phyloP scores from a whole-genome alignment of 2,329 filamentous ascomycete genomes.

The Aureobasidium mangrovei region DNA sequence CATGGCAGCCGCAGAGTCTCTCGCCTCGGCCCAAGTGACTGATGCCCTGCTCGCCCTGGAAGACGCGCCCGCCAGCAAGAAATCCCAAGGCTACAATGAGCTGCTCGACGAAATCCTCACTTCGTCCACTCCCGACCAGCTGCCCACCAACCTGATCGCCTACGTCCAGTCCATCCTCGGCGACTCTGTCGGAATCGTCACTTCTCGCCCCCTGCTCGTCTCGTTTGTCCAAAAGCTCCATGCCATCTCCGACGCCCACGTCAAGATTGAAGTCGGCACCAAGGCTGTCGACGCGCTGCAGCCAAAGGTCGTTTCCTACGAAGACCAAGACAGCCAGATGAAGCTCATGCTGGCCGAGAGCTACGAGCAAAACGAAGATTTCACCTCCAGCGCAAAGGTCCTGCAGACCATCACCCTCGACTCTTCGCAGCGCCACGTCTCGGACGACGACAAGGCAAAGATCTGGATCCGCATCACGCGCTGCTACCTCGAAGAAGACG shows the following conservation, averaged over 20 bases:
- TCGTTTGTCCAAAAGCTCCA: conserved; percentile 57
- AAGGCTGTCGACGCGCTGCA: conserved; percentile 61
- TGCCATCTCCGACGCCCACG: conserved; percentile 50
- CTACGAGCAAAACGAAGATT: conserved; percentile 76
- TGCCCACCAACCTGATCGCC: conserved; percentile 55
- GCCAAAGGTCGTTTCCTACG: conserved; percentile 62
- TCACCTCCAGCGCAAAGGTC: conserved; percentile 63
- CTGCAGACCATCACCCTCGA: conserved; percentile 83
- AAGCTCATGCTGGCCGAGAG: conserved; percentile 75
- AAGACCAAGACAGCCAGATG: conserved; percentile 74
- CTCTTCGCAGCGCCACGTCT: conserved; percentile 74
- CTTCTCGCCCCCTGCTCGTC: conserved; percentile 60
- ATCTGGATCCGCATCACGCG: conserved; percentile 93
- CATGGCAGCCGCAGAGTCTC: conserved; percentile 5
- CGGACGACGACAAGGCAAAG: conserved; percentile 69
- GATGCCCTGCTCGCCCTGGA: conserved; percentile 43
- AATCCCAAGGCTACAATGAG: conserved; percentile 47
- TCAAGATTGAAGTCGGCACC: conserved; percentile 64
- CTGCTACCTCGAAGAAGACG: conserved; percentile 88
- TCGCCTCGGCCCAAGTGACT: conserved; percentile 30
- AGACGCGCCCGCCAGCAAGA: conserved; percentile 39
- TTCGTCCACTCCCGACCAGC: conserved; percentile 35
- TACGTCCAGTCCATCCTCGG: conserved; percentile 57
- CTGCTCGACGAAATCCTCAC: conserved; percentile 49
- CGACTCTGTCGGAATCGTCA: conserved; percentile 66